Evolutionary conservation across 306 rosid species (phyloP).

Genomic region (Phaseolus lunatus): DNA sequence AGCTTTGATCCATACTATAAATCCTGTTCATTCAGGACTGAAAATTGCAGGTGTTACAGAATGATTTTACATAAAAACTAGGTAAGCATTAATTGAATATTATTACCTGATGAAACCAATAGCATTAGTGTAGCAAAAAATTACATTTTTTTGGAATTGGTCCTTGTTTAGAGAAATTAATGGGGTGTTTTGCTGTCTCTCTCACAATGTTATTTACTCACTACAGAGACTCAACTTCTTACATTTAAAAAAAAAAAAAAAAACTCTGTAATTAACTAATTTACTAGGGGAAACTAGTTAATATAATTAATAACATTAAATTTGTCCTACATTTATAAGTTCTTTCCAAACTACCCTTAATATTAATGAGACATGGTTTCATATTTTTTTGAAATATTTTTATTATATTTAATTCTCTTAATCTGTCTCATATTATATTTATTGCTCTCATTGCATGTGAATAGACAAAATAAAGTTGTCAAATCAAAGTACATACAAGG

Average conservation of each 20-base stretch:
- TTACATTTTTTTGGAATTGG: slow-evolving; percentile 8
- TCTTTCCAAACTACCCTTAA: neutral
- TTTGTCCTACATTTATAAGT: neutral
- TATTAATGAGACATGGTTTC: neutral
- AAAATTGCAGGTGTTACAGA: no score
- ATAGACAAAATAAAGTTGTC: neutral
- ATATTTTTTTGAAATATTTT: no score
- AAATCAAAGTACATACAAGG: no score
- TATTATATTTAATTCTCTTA: no score
- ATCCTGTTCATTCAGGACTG: neutral
- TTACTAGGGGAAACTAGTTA: no score
- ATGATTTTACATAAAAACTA: no score
- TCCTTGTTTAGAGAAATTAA: neutral
- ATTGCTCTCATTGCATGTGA: neutral
- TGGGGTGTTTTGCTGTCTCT: neutral
- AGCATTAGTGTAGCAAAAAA: neutral
- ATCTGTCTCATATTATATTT: neutral
- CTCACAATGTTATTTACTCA: slow-evolving; percentile 9
- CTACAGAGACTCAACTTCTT: slow-evolving; percentile 5
- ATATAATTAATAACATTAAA: no score
- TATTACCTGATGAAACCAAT: no score
- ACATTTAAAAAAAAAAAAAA: neutral
- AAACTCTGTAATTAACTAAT: no score
- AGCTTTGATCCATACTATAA: neutral
- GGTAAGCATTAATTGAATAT: no score